These are phyloP conservation scores for Monilinia fructicola DNA, from an alignment of 2,329 filamentous ascomycete genomes.

Conservation along the genomic window DNA sequence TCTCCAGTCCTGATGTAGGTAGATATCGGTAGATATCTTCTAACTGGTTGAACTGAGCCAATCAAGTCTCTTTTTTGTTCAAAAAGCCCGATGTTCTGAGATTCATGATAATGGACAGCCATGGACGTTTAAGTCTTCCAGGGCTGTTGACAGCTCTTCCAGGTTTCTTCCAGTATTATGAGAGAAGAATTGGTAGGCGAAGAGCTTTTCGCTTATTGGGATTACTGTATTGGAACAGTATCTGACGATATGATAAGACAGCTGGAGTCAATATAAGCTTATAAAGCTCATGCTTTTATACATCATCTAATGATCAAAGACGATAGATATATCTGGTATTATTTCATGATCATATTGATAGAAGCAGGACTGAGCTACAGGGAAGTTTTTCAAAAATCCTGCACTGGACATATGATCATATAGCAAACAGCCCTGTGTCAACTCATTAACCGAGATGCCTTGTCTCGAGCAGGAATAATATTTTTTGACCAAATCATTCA, in stretches of 20 bases:
- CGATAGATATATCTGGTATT: not conserved
- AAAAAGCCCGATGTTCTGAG: not conserved
- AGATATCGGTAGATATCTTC: not conserved
- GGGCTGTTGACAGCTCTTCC: not conserved
- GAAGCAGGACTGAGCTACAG: not conserved
- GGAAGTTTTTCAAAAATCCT: not conserved
- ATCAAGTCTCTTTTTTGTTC: not conserved
- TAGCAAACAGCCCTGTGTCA: not conserved
- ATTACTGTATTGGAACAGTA: not conserved
- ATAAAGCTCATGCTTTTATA: not conserved
- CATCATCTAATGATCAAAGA: not conserved
- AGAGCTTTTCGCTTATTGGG: not conserved
- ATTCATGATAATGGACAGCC: too few species aligned
- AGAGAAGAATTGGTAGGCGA: not conserved
- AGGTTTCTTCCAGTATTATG: not conserved
- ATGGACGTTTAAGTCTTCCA: too few species aligned
- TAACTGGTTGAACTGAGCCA: not conserved
- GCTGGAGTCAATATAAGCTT: too few species aligned
- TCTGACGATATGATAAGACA: not conserved
- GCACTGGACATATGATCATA: not conserved
- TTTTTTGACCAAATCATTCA: not conserved
- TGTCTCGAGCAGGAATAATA: not conserved
- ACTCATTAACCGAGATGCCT: not conserved
- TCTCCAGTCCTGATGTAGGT: not conserved
- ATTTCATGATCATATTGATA: not conserved